Evolutionary conservation across 148 eudicot species (phyloP), one percentile per base, ranked within the genome.

Genomic region (Spergularia marina): DNA sequence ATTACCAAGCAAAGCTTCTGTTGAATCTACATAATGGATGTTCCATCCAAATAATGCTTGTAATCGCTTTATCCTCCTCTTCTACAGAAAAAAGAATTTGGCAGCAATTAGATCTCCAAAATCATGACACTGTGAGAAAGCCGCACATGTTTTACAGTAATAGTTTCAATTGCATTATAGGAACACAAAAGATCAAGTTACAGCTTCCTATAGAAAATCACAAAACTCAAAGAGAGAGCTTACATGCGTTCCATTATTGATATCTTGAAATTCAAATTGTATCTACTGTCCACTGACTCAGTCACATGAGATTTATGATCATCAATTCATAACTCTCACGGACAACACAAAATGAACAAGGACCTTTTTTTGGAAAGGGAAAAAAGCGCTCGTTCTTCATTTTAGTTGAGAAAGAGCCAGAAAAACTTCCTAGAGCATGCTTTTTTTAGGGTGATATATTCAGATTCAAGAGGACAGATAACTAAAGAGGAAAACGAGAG

Each of bases 21-120:
- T 90, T 66, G 92, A 88, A 83, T 92, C 93, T 40, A 95, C 86
- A 81, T 73, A 86, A 74, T 89, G 85, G 77, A 92, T 89, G 73
- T 86, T 80, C 97, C 97, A 95, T 41, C 90, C 97, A 65, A 88
- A 95, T 74, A 90, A 76, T 20, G 83, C 80, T 66, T 91, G 85
- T 79, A 95, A 86, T 53, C 87, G 83, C 39, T 60, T 84, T 71
- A 95, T 82, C 82, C 97, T 90, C 87, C 97, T 85, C 83, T 86
- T 95, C 99, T 95, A 91, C 60, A 74, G 53, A 77, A 63, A 65
- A 41, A 68, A 39, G 36, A 10, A 56, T 36, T 12, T 17, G 20
- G 49, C 1, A 51, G 13, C 61, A 47, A 55, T 71, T 57, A 64
- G 56, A 60, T 70, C 55, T 13, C n/a, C 11, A 62, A 12, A 53